These are phyloP conservation scores for Amphicarpaea edgeworthii DNA, from an alignment of 306 rosid genomes.

Conservation along the genomic window DNA sequence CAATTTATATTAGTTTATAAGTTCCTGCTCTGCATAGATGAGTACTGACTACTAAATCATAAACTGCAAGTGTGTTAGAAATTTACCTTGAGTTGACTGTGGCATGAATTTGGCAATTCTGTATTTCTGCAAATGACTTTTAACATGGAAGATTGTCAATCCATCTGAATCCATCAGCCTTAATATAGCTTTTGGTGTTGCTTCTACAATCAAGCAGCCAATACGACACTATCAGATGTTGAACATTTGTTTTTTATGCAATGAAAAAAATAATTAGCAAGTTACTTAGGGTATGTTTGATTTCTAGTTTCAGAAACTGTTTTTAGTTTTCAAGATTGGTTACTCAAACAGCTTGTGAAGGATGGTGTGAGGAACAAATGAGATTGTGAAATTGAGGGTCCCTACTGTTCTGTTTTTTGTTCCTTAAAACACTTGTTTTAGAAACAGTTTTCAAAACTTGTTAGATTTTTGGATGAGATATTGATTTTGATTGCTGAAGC, in stretches of 20 bases:
- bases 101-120: conserved; percentile 91
- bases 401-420: neutral
- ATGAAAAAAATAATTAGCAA: neutral
- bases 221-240: conserved; percentile 27
- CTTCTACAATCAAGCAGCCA: conserved; percentile 60
- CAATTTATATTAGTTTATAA: conserved; percentile 3
- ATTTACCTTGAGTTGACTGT: conserved; percentile 70
- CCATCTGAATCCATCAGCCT: conserved; percentile 84
- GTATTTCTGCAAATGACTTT: conserved; percentile 96
- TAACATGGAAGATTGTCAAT: conserved; percentile 85
- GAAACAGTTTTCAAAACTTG: neutral
- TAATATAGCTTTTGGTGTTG: conserved; percentile 86
- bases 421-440: neutral
- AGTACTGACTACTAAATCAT: too few species aligned
- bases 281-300: conserved; percentile 34
- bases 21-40: too few species aligned
- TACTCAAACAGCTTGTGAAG: neutral
- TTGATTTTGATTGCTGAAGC: too few species aligned
- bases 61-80: neutral
- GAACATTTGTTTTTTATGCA: neutral
- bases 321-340: neutral
- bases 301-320: neutral
- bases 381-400: neutral
- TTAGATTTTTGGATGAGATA: neutral
- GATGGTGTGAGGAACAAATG: neutral